Evolutionary conservation across 179 eudicot genomes (phyloP).

Genomic region (Pouteria campechiana): DNA sequence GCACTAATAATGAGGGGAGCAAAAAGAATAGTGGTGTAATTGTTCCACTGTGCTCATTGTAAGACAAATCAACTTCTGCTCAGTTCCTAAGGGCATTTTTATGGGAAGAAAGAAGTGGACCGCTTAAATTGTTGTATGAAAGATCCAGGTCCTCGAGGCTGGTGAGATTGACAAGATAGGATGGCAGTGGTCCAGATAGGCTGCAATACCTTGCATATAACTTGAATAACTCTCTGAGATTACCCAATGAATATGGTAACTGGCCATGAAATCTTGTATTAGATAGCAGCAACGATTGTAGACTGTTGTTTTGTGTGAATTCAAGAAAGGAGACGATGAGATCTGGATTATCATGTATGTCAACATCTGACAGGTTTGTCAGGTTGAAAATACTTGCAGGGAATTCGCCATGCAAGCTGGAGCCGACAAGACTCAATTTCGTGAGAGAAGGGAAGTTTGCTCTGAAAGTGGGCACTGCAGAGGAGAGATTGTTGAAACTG

Average conservation of each 20-base stretch:
- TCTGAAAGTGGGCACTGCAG: slow-evolving; percentile 25
- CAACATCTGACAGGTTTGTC: slow-evolving; percentile 17
- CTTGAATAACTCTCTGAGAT: slow-evolving; percentile 14
- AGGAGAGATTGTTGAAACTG: slow-evolving; percentile 19
- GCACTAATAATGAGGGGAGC: slow-evolving; percentile 16
- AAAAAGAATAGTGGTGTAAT: slow-evolving; percentile 30
- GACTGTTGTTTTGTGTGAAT: slow-evolving; percentile 8
- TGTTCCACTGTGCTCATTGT: slow-evolving; percentile 23
- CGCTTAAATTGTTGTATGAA: slow-evolving; percentile 22
- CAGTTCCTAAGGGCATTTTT: slow-evolving; percentile 30
- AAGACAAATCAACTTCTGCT: slow-evolving; percentile 11
- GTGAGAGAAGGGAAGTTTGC: slow-evolving; percentile 24
- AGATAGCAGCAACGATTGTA: slow-evolving; percentile 17
- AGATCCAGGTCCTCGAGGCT: slow-evolving; percentile 31
- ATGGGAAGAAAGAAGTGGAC: slow-evolving; percentile 11
- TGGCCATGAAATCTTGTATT: slow-evolving; percentile 26
- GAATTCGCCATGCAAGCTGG: slow-evolving; percentile 24
- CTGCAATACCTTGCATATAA: slow-evolving; percentile 21
- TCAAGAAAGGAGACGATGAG: slow-evolving; percentile 33
- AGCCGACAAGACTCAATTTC: slow-evolving; percentile 14
- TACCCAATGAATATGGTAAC: slow-evolving; percentile 28
- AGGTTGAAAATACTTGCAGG: slow-evolving; percentile 28
- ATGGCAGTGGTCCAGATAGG: slow-evolving; percentile 33
- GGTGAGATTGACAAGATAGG: slow-evolving; percentile 13
- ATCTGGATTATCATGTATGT: slow-evolving; percentile 15